Evolutionary conservation across 2,329 filamentous ascomycete genomes (phyloP), one percentile per base, ranked within the genome.

Genomic region (Cytospora schulzeri): DNA sequence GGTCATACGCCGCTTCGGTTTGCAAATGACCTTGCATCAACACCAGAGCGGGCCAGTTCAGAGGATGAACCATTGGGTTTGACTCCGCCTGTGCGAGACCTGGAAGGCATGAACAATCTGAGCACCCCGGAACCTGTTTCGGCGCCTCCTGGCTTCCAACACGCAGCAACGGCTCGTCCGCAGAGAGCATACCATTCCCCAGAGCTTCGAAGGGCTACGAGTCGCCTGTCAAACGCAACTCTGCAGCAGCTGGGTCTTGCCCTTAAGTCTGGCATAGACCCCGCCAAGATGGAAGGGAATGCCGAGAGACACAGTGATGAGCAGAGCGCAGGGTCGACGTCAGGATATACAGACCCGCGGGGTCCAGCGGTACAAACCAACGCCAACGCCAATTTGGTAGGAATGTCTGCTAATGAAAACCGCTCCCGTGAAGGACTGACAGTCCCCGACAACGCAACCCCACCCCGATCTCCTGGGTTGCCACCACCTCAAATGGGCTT

Each of bases 151-250:
- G 87, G 87, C 14, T 94, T 97, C 53, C 62, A 64, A n/a, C 59
- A 67, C 52, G 62, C 74, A 85, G 87, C 56, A 92, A 97, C 75
- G 83, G 84, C 45, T 86, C 93, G 15, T 87, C 90, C 66, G 85
- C 93, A 6, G 80, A 86, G 86, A 67, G 91, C 91, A 0, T 87
- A 91, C 70, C 87, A 91, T 64, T 89, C 92, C 33, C 86, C 90
- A 17, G 91, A 95, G 73, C 81, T 94, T 71, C 89, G 91, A 67
- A 88, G 88, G 68, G 92, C 91, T 59, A 95, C 92, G 70, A 93
- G 90, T 70, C 89, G 92, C 26, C 88, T 98, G 74, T 97, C 95
- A 29, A 85, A 83, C 69, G 88, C 88, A 1, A 98, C 94, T 0
- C 81, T 97, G 54, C 84, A 88, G 53, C 92, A 97, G 73, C 82